Evolutionary conservation across 148 eudicot species (phyloP).

Genomic region (Polygonum maritimum): DNA sequence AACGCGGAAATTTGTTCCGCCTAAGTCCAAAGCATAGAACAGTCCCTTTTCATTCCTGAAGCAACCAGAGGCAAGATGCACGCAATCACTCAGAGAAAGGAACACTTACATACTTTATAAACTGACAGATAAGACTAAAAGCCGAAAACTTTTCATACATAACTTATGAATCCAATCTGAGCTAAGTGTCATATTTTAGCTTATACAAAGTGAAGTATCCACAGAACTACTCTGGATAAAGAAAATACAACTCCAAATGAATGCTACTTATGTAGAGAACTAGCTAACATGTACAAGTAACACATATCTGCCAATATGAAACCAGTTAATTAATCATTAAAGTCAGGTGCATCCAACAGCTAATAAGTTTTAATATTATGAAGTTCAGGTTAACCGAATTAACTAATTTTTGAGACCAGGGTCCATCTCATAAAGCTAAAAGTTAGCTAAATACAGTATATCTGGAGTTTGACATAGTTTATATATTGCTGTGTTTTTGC

Average conservation of each 20-base stretch:
- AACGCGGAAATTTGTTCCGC: slow-evolving; percentile 43
- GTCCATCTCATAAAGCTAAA: too few relatives aligned
- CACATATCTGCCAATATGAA: background rate
- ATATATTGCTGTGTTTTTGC: too few relatives aligned
- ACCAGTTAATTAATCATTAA: background rate
- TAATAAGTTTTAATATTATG: too few relatives aligned
- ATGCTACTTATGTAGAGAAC: background rate
- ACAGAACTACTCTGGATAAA: too few relatives aligned
- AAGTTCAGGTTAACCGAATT: too few relatives aligned
- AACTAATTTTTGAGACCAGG: too few relatives aligned
- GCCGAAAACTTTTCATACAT: background rate
- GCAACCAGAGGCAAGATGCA: background rate
- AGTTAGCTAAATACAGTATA: too few relatives aligned
- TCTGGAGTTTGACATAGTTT: too few relatives aligned
- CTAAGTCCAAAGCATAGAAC: slow-evolving; percentile 39
- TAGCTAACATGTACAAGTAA: background rate
- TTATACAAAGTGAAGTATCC: background rate
- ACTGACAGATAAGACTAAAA: background rate
- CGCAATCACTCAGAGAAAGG: background rate
- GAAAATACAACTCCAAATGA: too few relatives aligned
- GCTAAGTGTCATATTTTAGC: background rate
- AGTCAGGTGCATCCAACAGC: too few relatives aligned
- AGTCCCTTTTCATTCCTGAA: slow-evolving; percentile 32
- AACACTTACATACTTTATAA: background rate
- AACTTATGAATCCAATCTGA: background rate